A percentile compares a stretch with the other conserved stretches of the same genome.
Conservation (phyloP, 2,329 filamentous ascomycete genomes). For the Penicillium thymicola region DNA sequence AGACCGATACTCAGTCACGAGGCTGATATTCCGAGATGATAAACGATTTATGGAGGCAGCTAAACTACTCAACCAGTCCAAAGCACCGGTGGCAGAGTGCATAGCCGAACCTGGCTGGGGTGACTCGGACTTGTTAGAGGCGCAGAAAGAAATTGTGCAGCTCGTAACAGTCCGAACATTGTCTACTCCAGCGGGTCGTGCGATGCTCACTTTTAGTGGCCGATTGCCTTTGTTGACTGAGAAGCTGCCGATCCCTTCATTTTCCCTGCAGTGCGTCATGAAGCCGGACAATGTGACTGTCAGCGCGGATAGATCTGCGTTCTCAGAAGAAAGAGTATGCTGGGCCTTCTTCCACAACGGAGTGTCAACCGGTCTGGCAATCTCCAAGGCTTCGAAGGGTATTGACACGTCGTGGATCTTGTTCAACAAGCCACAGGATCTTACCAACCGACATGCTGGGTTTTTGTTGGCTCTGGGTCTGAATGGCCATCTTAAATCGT, state of each 20-base stretch:
- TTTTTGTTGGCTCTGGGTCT: constrained; percentile 87
- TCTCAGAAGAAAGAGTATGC: constrained; percentile 93
- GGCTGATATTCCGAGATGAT: constrained; percentile 86
- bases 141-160: constrained; percentile 85
- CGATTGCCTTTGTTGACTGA: constrained; percentile 88
- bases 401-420: constrained; percentile 99
- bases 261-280: constrained; percentile 87
- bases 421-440: constrained; percentile 91
- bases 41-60: constrained; percentile 83
- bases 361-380: constrained; percentile 85
- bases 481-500: constrained; percentile 87
- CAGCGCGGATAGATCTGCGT: constrained; percentile 81
- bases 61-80: constrained; percentile 78
- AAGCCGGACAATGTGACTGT: constrained; percentile 89
- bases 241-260: constrained; percentile 83
- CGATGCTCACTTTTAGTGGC: constrained; percentile 81
- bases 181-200: constrained; percentile 82
- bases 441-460: constrained; percentile 94
- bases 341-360: constrained; percentile 99
- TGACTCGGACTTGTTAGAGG: constrained; percentile 84
- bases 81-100: constrained; percentile 74
- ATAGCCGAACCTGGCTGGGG: constrained; percentile 71
- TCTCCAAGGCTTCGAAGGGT: constrained; percentile 82
- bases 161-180: constrained; percentile 82
- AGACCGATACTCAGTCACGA: constrained; percentile 77